Evolutionary conservation across 805 yeast species (phyloP).

Genomic region (Wickerhamomyces pijperi): DNA sequence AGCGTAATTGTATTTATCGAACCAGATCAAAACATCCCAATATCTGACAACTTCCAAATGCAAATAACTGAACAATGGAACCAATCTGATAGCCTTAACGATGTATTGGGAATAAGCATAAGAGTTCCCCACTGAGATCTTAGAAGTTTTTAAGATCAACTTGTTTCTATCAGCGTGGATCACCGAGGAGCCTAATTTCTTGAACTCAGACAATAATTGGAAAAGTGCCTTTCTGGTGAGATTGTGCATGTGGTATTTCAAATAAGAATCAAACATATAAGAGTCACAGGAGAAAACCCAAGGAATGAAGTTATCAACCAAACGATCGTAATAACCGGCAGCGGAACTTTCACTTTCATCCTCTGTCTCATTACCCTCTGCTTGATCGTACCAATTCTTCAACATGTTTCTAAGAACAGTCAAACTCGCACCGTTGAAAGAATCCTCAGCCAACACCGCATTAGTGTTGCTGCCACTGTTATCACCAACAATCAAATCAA

Average conservation of each 20-base stretch:
- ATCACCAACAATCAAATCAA: conserved; percentile 21
- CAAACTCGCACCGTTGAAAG: conserved; percentile 71
- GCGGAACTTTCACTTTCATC: conserved; percentile 60
- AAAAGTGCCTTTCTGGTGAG: conserved; percentile 71
- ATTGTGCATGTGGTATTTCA: conserved; percentile 82
- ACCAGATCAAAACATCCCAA: conserved; percentile 94
- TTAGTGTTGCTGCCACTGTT: conserved; percentile 12
- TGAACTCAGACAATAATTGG: conserved; percentile 73
- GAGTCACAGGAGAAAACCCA: conserved; percentile 83
- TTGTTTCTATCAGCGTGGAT: conserved; percentile 74
- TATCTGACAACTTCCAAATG: conserved; percentile 65
- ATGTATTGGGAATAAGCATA: conserved; percentile 85
- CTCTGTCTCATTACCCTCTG: conserved; percentile 48
- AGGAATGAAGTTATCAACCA: conserved; percentile 68
- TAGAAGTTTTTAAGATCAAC: conserved; percentile 61
- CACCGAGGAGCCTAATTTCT: conserved; percentile 65
- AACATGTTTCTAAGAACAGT: conserved; percentile 61
- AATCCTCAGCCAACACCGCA: conserved; percentile 57
- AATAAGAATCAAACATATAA: conserved; percentile 59
- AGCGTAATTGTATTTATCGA: conserved; percentile 82
- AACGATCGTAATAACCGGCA: conserved; percentile 7
- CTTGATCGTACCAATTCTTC: conserved; percentile 91
- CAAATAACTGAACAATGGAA: conserved; percentile 72
- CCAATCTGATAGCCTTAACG: conserved; percentile 64
- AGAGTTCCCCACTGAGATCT: conserved; percentile 72